Base-by-base conservation (phyloP, 2,329 filamentous ascomycete species). In the Pyrenochaeta sp. region DNA sequence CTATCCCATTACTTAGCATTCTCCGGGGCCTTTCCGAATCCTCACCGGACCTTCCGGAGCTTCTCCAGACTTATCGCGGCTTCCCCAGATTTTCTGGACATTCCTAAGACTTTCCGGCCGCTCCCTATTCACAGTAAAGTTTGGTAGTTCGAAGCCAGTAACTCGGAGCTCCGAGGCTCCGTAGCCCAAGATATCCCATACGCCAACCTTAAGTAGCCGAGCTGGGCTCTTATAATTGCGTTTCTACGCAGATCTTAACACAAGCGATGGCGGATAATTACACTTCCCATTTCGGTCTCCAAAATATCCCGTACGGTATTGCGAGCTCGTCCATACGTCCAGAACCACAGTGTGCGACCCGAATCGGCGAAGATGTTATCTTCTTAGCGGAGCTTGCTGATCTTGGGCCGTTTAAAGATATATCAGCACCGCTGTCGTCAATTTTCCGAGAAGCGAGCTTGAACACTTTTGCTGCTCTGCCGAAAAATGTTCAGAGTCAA, bases 391-490 rank as follows among this genome's bases (percentile, higher is more conserved):
- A 78, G 4, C 66, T 85, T 14, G 70, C 74, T 15, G 54, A 69
- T 1, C 45, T 68, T 0, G 70, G 65, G 0, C 42, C 60, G 6
- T 77, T 79, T 49, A 54, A 54, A 17, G 36, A 58, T 4, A 58
- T 76, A 1, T 31, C 27, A 36, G 53, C 46, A 9, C 53, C 61
- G 1, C 61, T 69, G 1, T 45, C 49, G 1, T 51, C 67, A 1
- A 56, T 76, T 20, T 75, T 78, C 56, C 56, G 56, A 9, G 59
- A 78, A 17, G 23, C 52, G 12, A 67, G 58, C 1, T 70, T 86
- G 20, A 86, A 86, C 58, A 68, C 70, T 1, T 83, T 84, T 52
- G 82, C 83, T 2, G 75, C 80, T 0, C 70, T 84, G 1, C 68
- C 77, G 4, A 77, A 75, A 56, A 14, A 58, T 1, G 60, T 73